Base-by-base conservation (phyloP, 179 eudicot genomes). In the Spergularia azorica region DNA sequence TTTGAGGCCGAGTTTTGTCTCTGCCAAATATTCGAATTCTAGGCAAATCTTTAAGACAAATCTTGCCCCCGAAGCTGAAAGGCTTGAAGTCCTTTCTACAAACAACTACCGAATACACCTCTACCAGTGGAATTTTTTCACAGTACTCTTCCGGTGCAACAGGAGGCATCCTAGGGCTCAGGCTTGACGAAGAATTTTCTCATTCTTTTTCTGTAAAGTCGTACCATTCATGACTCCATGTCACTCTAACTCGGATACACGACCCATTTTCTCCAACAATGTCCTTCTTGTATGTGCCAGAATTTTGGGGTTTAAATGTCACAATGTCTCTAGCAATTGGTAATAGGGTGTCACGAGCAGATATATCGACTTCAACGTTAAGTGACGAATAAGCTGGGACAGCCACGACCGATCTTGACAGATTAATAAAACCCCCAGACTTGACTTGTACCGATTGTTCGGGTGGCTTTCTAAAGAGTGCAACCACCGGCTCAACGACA, bases 321-420 rank as follows among this genome's bases (percentile, higher is more conserved):
- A 56, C 18, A 13, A 11, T 43, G 6, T 50, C 32, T 7, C 21
- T 6, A 4, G 41, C 63, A 9, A 71, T 17, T 38, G 57, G 16
- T 17, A 26, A 69, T 51, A 20, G 9, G 38, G 73, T 20, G 12
- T 55, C 60, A 12, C 43, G 5, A 12, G 20, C 17, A 69, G 41
- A 69, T 51, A 50, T 20, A 32, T 12, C 59, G 9, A 54, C 60
- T 55, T 54, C 62, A 55, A 72, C 17, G 41, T 58, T 14, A n/a
- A 72, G 66, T 20, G 76, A 62, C 8, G 66, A 59, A 41, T 72
- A 41, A 59, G 55, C 66, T 41, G 76, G 56, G 17, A 72, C 17
- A 59, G 66, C 76, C 3, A 73, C 67, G 16, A 46, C 36, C 3
- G 67, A 73, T 41, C 67, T 60, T 3, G 67, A 73, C 6, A 73